These are phyloP conservation scores for Antitrichia curtipendula DNA, from an alignment of 225 moss, liverwort and hornwort species.

Conservation along the genomic window DNA sequence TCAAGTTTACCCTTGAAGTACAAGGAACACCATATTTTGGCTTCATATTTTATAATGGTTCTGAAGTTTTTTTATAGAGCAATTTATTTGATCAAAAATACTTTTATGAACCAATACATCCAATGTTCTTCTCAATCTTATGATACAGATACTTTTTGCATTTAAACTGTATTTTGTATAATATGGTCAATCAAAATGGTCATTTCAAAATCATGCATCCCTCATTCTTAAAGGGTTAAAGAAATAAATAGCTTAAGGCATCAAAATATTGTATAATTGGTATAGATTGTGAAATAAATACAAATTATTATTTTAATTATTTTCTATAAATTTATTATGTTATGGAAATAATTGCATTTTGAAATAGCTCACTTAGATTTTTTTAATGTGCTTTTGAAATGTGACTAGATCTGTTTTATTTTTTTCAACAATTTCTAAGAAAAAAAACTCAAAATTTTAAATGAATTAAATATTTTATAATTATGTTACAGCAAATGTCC, in stretches of 20 bases:
- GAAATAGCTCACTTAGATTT: background rate
- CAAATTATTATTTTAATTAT: fast-evolving
- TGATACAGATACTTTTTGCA: background rate
- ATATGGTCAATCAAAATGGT: background rate
- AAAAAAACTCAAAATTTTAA: background rate
- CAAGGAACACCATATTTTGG: background rate
- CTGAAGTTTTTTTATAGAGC: background rate
- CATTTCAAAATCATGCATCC: background rate
- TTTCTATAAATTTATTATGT: background rate
- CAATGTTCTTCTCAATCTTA: background rate
- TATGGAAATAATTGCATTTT: background rate
- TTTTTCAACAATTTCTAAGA: fast-evolving
- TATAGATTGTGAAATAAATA: background rate
- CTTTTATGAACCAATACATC: background rate
- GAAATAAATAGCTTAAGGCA: background rate
- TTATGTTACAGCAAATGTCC: too few relatives aligned
- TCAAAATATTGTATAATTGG: too few relatives aligned
- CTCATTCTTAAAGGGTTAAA: too few relatives aligned
- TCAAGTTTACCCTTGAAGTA: too few relatives aligned
- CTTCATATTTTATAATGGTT: background rate
- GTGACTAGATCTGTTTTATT: background rate
- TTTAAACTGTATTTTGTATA: background rate
- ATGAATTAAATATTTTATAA: too few relatives aligned
- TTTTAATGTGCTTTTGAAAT: too few relatives aligned
- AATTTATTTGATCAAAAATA: background rate